Evolutionary conservation across 2,329 filamentous ascomycete species (phyloP).

Genomic region (Phoma sp.): DNA sequence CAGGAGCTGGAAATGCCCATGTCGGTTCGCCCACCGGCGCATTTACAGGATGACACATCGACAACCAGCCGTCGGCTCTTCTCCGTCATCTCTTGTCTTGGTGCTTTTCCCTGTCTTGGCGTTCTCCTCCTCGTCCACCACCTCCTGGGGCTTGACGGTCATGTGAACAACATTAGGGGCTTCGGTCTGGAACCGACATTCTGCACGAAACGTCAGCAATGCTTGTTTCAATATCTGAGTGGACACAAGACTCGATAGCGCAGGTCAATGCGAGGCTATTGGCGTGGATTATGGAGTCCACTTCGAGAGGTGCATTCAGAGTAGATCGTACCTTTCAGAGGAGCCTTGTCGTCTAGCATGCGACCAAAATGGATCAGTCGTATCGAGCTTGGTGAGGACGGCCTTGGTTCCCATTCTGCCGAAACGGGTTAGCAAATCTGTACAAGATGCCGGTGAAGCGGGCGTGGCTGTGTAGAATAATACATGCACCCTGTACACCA

Average conservation of each 20-base stretch:
- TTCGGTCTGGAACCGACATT: conserved; percentile 77
- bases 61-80: conserved; percentile 63
- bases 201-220: conserved; percentile 52
- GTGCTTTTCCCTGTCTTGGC: conserved; percentile 68
- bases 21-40: conserved; percentile 1
- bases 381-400: conserved; percentile 86
- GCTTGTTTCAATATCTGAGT: no score
- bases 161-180: conserved; percentile 89
- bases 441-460: conserved; percentile 5
- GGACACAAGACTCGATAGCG: no score
- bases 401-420: conserved; percentile 82
- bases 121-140: conserved; percentile 80
- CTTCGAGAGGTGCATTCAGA: no score
- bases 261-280: no score
- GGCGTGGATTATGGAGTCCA: no score
- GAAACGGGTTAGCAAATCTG: conserved; percentile 29
- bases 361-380: conserved; percentile 91
- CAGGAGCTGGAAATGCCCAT: background rate
- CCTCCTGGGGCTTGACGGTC: conserved; percentile 86
- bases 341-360: conserved; percentile 85
- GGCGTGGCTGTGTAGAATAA: conserved; percentile 16
- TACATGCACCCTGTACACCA: conserved; percentile 5
- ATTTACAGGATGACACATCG: conserved; percentile 67
- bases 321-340: conserved; percentile 71
- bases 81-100: conserved; percentile 58